phyloP scores from a whole-genome alignment of 768 basidiomycete species.

The Podaxis sp. region DNA sequence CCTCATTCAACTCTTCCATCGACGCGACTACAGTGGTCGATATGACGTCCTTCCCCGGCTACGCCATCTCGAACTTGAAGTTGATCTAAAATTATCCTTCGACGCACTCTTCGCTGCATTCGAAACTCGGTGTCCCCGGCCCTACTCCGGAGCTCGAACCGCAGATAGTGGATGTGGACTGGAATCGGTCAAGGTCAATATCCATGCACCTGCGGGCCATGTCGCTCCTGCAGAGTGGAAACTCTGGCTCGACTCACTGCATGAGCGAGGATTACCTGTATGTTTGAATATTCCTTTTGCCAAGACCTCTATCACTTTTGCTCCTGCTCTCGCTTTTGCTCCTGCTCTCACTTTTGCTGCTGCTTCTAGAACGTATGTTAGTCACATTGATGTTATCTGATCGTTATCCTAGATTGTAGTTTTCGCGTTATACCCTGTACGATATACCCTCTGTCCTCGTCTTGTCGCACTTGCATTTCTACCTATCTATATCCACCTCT shows the following conservation, averaged over 20 bases:
- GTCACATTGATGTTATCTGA: conserved; percentile 5
- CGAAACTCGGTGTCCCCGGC: conserved; percentile 9
- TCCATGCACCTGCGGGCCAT: conserved; percentile 7
- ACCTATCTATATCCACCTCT: conserved; percentile 1
- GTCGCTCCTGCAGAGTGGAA: conserved; percentile 10
- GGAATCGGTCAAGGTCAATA: conserved; percentile 1
- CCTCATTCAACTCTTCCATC: conserved; percentile 8
- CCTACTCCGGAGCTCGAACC: not conserved
- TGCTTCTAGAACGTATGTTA: not conserved
- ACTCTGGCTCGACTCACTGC: conserved; percentile 10
- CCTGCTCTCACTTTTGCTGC: not conserved
- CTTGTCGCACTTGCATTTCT: not conserved
- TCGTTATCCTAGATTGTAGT: too few relatives aligned
- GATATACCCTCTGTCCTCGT: not conserved
- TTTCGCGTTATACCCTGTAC: not conserved
- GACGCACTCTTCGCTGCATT: conserved; percentile 4
- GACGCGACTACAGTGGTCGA: not conserved
- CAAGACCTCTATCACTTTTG: conserved; percentile 7
- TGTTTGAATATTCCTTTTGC: conserved; percentile 9
- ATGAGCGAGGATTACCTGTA: conserved; percentile 6
- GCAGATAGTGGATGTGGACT: not conserved
- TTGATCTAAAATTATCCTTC: conserved; percentile 8
- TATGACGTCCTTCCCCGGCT: conserved; percentile 7
- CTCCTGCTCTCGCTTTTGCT: not conserved
- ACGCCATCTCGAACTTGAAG: conserved; percentile 11